These are phyloP conservation scores for Ophiocordyceps australis DNA, from an alignment of 2,329 filamentous ascomycete species.

Conservation along the genomic window DNA sequence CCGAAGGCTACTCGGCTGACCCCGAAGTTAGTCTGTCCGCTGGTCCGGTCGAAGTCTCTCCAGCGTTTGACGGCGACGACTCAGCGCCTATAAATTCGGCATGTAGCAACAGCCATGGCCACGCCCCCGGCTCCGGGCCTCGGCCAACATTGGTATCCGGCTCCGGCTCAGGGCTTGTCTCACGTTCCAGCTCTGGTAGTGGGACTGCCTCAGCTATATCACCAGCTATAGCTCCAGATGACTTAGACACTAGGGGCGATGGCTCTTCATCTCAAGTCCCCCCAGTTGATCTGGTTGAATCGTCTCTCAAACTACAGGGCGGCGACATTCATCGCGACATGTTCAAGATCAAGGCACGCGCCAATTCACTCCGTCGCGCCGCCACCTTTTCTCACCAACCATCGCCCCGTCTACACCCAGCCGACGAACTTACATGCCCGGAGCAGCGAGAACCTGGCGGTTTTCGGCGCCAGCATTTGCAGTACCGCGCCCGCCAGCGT, in stretches of 20 bases:
- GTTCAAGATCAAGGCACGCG: constrained; percentile 51
- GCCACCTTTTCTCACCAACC: constrained; percentile 46
- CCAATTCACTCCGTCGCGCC: constrained; percentile 32
- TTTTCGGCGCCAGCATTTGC: constrained; percentile 26
- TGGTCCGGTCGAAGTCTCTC: constrained; percentile 4
- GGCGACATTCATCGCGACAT: constrained; percentile 66
- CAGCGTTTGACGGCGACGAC: background rate
- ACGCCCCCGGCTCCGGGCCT: constrained; percentile 2
- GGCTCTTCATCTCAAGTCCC: no score
- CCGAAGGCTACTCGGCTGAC: constrained; percentile 20
- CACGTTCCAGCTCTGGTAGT: constrained; percentile 4
- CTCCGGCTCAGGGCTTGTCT: background rate
- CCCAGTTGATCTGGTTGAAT: constrained; percentile 17
- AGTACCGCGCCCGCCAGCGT: constrained; percentile 19
- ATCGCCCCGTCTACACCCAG: constrained; percentile 10
- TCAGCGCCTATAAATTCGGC: constrained; percentile 5
- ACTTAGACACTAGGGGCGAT: no score
- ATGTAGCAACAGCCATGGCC: constrained; percentile 4
- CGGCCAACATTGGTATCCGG: no score
- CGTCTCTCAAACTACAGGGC: constrained; percentile 54
- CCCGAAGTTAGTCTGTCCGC: constrained; percentile 14
- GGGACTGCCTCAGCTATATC: no score
- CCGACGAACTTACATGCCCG: constrained; percentile 13
- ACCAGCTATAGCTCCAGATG: no score
- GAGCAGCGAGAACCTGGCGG: constrained; percentile 24